Base-by-base conservation (phyloP, 1,284 basidiomycete genomes). In the Thelephora terrestris region DNA sequence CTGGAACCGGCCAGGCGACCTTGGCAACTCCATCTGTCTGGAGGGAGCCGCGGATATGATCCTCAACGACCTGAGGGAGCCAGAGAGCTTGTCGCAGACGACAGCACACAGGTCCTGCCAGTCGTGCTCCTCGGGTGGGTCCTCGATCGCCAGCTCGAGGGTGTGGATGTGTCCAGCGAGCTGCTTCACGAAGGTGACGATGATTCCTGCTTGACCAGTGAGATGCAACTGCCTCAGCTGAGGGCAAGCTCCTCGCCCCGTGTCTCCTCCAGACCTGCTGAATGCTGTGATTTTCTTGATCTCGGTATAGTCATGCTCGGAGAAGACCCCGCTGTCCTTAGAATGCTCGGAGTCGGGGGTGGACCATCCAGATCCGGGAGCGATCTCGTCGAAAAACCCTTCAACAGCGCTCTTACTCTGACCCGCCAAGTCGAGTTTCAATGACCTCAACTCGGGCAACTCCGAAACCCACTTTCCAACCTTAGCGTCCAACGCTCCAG, bases 261-360 rank as follows among this genome's bases (percentile, higher is more conserved):
- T 62, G 29, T 38, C 47, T 32, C 50, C 49, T 32, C 70, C 71
- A 50, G 73, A 74, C 35, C 71, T 68, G 9, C 79, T 81, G 50
- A 84, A 63, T 55, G 80, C 68, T 23, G 75, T 71, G 25, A 79
- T 79, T 63, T 79, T 84, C 55, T 79, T 78, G 51, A 80, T 75
- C 50, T 81, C 76, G 37, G 78, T 75, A 55, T 85, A 84, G 61
- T 87, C 84, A 48, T 78, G 64, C 54, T 85, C 83, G 46, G 82
- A 85, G 66, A 84, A 84, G 50, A 85, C 75, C 29, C 83, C 82
- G 56, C 81, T 85, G 61, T 86, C 84, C 32, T 74, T 80, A 45
- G 79, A 74, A 17, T 71, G 73, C 17, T 74, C 69, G 16, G 81
- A 81, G 54, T 71, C 76, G 2, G 85, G 85, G 4, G 84, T 83